Base-by-base conservation (phyloP, 371 early-diverging fungal species). In the Choanephora cucurbitarum region DNA sequence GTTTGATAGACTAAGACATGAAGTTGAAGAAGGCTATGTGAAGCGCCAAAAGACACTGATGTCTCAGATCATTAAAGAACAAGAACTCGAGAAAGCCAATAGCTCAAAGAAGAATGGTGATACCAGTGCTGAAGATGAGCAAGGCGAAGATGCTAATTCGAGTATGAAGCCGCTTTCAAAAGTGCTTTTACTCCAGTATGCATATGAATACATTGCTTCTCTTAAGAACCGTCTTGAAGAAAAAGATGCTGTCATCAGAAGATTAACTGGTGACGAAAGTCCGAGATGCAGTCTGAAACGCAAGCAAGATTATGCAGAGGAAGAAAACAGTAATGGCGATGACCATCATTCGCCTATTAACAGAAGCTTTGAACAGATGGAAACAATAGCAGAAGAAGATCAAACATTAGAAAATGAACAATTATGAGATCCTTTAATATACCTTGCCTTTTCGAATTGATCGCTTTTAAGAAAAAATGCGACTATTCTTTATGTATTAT, bases 1-100 rank as follows among this genome's bases (percentile, higher is more conserved):
- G 55, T 96, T 96, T 66, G 84, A 89, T 42, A 77, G 86, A 18
- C 69, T 97, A 14, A 79, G 86, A 23, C 57, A 67, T 7, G 75
- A 90, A 44, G 70, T 95, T 9, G 91, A 91, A 24, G 82, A 85
- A 17, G 79, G 89, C 4, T 77, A 77, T 33, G 73, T 77, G 21
- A 77, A 77, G 44, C 59, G 67, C n/a, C 68, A 68, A 43, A 49
- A 60, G 8, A 42, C 58, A 0, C 31, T 70, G 21, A 49, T 59
- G 43, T 62, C 68, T 1, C 68, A 66, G 23, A 60, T 69, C 0
- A 63, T 62, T 13, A 57, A 60, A 11, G 70, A 65, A n/a, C 72
- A 65, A 43, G 58, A 65, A 23, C 17, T 57, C 22, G 56, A 53
- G 15, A 28, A 55, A 31, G 18, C 31, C 15, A 31, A 50, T 48